Percentiles rank a stretch among this genome's conserved stretches.
Evolutionary conservation across 108 stramenopile species (phyloP).

Genomic region (Fragilaria radians): DNA sequence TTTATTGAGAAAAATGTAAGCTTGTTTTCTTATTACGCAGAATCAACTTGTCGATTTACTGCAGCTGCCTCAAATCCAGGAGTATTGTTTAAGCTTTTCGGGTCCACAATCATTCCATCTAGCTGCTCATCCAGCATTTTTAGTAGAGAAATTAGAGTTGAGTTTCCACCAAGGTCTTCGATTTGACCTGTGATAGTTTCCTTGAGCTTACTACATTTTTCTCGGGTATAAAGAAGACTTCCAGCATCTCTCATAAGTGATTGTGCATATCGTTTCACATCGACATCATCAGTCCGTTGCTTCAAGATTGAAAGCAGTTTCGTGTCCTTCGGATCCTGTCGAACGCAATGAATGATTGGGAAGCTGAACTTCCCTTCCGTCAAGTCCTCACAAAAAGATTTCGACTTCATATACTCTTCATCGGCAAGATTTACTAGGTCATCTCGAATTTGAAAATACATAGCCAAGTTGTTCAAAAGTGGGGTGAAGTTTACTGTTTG

Average conservation of each 20-base stretch:
- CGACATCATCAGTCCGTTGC: constrained; percentile 85
- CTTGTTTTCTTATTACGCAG: too few relatives aligned
- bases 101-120: constrained; percentile 12
- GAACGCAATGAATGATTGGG: constrained; percentile 85
- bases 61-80: background rate
- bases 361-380: constrained; percentile 95
- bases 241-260: constrained; percentile 62
- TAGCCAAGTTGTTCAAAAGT: constrained; percentile 83
- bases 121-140: constrained; percentile 69
- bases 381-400: constrained; percentile 96
- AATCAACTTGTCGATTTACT: background rate
- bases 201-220: constrained; percentile 57
- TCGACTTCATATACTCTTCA: constrained; percentile 89
- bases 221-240: constrained; percentile 62
- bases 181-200: constrained; percentile 50
- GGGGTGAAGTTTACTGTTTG: constrained; percentile 50
- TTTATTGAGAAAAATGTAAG: too few relatives aligned
- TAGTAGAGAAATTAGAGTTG: constrained; percentile 52
- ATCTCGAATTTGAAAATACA: constrained; percentile 95
- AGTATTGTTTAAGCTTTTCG: background rate
- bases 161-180: constrained; percentile 64
- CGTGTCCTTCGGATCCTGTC: constrained; percentile 27
- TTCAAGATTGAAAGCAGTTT: constrained; percentile 86
- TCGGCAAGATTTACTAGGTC: constrained; percentile 92
- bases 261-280: constrained; percentile 88